Base-by-base conservation (phyloP, 495 filamentous ascomycete genomes). In the Mytilinidion resinicola region DNA sequence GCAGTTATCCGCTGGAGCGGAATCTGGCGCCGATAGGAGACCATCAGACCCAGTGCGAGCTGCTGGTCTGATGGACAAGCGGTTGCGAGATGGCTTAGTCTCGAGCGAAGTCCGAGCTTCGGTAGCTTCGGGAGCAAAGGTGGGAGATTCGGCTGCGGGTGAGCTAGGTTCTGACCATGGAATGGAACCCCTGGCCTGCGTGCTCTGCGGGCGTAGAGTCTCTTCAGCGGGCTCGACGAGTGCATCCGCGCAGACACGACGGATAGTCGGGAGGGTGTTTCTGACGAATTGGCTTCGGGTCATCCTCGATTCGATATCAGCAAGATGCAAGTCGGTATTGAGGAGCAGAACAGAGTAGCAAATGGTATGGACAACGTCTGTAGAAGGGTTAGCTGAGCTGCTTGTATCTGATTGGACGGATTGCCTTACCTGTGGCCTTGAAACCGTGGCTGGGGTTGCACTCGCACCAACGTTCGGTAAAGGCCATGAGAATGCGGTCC, bases 231-330 rank as follows among this genome's bases (percentile, higher is more conserved):
- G 80, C 53, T 89, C 83, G 2, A 86, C 83, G 9, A 77, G 80
- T 21, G 84, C 80, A 56, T 95, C 89, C 36, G 78, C 73, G 39
- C 88, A 82, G 25, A 89, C 85, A 53, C 87, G 82, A 34, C 83
- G 83, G 51, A 97, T 85, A 3, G 92, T 96, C 5, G 89, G 86
- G 79, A 96, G 85, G 10, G 93, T 97, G 65, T 99, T 99, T 72
- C 93, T 95, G 68, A 97, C 81, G 69, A 96, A 99, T 67, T 96
- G 91, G 62, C 76, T 84, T 59, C 85, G 82, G 19, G 91, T 96
- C 93, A 99, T 99, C 75, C 95, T 95, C 68, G 88, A 83, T 51
- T 95, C 88, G 50, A 96, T 93, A 64, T 96, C 91, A 54, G 91
- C 91, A 59, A 96, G 73, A 66, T 99, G 91, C 42, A 99, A 77